These are phyloP conservation scores for Chlorella sp. DNA, from an alignment of 139 green algal genomes.

Conservation along the genomic window DNA sequence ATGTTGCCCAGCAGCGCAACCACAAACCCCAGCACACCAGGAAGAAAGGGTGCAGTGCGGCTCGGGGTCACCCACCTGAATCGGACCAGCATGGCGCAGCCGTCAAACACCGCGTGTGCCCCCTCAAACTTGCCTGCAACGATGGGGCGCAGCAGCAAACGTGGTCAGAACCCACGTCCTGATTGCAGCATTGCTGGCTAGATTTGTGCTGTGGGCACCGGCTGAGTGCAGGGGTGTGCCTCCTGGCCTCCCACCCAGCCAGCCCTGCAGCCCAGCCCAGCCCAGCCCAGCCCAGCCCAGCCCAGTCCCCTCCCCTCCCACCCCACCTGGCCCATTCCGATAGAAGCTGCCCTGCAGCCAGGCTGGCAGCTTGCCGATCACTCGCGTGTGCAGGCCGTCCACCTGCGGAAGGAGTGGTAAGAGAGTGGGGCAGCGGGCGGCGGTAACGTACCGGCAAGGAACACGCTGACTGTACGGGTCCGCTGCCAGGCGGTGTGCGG, in stretches of 20 bases:
- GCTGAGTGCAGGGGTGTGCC: neutral
- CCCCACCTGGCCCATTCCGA: slow-evolving; percentile 34
- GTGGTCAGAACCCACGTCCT: too few species aligned
- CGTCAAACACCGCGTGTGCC: slow-evolving; percentile 41
- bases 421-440: neutral
- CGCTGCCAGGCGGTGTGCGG: neutral
- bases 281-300: neutral
- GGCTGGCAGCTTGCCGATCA: slow-evolving; percentile 26
- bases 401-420: neutral
- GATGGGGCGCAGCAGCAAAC: neutral
- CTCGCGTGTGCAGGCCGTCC: slow-evolving; percentile 26
- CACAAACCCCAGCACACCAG: too few species aligned
- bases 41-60: neutral
- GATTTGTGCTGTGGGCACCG: neutral
- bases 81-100: slow-evolving; percentile 30
- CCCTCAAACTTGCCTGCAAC: slow-evolving; percentile 32
- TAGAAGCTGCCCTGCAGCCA: slow-evolving; percentile 41
- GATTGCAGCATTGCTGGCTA: neutral
- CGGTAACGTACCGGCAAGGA: neutral
- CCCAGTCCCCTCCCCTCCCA: neutral
- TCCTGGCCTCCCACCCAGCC: neutral
- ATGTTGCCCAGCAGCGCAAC: too few species aligned
- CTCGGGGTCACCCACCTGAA: slow-evolving; percentile 16
- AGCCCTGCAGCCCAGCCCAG: too few species aligned
- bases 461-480: neutral